phyloP scores from a whole-genome alignment of 331 rosid species.

The Rosa hybrid region DNA sequence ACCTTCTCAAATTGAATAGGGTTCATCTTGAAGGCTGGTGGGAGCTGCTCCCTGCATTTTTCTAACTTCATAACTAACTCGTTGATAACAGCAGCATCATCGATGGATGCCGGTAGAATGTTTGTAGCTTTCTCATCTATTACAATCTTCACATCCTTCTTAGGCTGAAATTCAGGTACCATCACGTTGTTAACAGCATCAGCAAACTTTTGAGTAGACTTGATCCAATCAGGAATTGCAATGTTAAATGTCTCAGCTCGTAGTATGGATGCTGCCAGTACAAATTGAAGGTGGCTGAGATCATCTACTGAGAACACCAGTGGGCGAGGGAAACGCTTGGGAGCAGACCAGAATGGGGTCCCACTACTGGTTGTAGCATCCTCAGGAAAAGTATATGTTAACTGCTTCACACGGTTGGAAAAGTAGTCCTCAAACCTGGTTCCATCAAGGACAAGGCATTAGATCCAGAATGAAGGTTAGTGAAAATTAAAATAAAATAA shows the following conservation, averaged over 20 bases:
- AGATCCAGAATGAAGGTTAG: background rate
- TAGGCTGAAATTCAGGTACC: constrained; percentile 26
- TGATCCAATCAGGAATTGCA: constrained; percentile 26
- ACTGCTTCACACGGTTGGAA: constrained; percentile 26
- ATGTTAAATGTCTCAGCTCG: constrained; percentile 27
- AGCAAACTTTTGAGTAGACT: constrained; percentile 21
- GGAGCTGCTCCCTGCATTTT: constrained; percentile 21
- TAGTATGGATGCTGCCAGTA: constrained; percentile 23
- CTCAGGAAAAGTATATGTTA: constrained; percentile 33
- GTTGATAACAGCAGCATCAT: constrained; percentile 27
- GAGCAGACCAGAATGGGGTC: constrained; percentile 34
- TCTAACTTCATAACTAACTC: constrained; percentile 21
- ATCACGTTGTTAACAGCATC: constrained; percentile 29
- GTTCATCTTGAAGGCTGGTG: constrained; percentile 27
- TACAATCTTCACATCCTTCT: constrained; percentile 29
- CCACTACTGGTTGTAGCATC: constrained; percentile 32
- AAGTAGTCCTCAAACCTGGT: constrained; percentile 32
- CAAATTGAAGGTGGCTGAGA: constrained; percentile 27
- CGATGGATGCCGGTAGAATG: constrained; percentile 21
- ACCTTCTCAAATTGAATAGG: constrained; percentile 37
- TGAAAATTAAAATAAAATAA: background rate
- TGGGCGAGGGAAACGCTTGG: constrained; percentile 29
- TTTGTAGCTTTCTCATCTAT: constrained; percentile 30
- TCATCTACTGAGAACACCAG: constrained; percentile 27
- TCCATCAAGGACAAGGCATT: background rate